Evolutionary conservation across 139 green algal species (phyloP).

Genomic region (Desmodesmus armatus): DNA sequence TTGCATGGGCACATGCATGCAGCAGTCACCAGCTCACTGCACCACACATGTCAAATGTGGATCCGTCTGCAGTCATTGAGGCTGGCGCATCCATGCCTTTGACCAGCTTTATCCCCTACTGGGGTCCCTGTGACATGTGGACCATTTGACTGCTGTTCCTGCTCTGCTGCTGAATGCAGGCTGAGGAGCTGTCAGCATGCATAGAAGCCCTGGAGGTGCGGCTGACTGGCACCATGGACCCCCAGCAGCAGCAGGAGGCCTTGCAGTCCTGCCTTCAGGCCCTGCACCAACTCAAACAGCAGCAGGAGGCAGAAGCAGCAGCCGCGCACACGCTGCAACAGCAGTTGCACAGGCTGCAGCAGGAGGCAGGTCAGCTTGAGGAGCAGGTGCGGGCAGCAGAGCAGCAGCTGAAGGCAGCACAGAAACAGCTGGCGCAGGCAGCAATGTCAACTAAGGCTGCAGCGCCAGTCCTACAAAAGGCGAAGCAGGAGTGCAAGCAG

Average conservation of each 20-base stretch:
- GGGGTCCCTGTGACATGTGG: no score
- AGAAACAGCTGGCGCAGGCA: no score
- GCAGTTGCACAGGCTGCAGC: constrained; percentile 9
- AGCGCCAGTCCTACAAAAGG: constrained; percentile 10
- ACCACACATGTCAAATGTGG: no score
- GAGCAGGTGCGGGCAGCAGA: neutral
- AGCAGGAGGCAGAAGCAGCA: neutral
- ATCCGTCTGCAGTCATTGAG: no score
- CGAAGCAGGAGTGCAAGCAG: constrained; percentile 17
- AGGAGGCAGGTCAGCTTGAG: constrained; percentile 1
- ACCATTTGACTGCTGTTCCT: neutral
- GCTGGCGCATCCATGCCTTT: neutral
- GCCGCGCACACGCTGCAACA: neutral
- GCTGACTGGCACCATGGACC: neutral
- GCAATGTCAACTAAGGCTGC: no score
- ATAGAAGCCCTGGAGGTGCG: constrained; percentile 19
- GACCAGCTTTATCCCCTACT: no score
- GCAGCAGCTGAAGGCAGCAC: neutral
- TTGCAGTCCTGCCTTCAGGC: neutral
- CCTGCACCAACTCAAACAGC: constrained; percentile 1
- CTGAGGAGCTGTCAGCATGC: neutral
- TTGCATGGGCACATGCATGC: no score
- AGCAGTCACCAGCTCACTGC: neutral
- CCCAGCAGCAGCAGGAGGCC: constrained; percentile 10
- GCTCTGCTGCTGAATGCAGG: neutral